Evolutionary conservation across 345 rosid species (phyloP).

Genomic region (Syzygium oleosum): DNA sequence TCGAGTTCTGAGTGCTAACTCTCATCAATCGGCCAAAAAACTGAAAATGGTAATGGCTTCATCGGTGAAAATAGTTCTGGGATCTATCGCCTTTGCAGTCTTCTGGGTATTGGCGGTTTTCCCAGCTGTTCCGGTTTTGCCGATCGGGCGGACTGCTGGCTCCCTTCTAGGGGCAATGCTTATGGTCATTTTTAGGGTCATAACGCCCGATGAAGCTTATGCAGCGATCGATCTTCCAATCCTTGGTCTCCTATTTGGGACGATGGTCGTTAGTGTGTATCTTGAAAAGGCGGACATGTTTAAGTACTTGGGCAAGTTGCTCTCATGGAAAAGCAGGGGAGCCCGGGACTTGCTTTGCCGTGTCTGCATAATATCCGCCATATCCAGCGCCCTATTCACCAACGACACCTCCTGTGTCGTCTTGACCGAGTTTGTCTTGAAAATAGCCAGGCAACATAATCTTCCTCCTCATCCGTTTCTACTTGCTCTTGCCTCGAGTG

Average conservation of each 20-base stretch:
- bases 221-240: slow-evolving; percentile 77
- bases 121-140: slow-evolving; percentile 66
- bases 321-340: slow-evolving; percentile 68
- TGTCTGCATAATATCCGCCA: slow-evolving; percentile 60
- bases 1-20: not conserved
- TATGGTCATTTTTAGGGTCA: slow-evolving; percentile 69
- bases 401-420: slow-evolving; percentile 80
- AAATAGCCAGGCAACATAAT: slow-evolving; percentile 71
- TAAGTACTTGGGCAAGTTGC: slow-evolving; percentile 58
- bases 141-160: slow-evolving; percentile 89
- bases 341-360: slow-evolving; percentile 63
- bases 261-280: slow-evolving; percentile 79
- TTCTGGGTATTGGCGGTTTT: slow-evolving; percentile 89
- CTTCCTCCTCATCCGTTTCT: slow-evolving; percentile 75
- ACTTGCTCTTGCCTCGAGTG: slow-evolving; percentile 78
- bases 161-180: slow-evolving; percentile 78
- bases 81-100: slow-evolving; percentile 55
- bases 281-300: slow-evolving; percentile 83
- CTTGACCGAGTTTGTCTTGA: slow-evolving; percentile 71
- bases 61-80: slow-evolving; percentile 36
- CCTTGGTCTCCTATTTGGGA: slow-evolving; percentile 83
- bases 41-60: slow-evolving; percentile 55
- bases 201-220: slow-evolving; percentile 68
- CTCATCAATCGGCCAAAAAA: not conserved
- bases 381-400: slow-evolving; percentile 79